phyloP scores from a whole-genome alignment of 1,139 yeast species.

The Scheffersomyces stambukii region DNA sequence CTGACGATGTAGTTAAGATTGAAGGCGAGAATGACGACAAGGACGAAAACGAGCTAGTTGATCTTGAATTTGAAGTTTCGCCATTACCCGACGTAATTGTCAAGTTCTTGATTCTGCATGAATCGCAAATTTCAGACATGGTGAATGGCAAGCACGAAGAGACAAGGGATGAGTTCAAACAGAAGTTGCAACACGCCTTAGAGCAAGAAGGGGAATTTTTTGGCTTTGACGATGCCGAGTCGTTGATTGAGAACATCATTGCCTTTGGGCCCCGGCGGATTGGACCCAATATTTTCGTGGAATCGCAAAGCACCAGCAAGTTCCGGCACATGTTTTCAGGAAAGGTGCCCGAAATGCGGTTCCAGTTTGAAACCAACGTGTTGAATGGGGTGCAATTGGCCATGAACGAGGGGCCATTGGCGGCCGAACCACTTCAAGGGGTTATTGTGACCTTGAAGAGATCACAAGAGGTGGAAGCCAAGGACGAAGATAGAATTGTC shows the following conservation, averaged over 20 bases:
- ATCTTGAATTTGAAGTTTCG: constrained; percentile 45
- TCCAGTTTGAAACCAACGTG: constrained; percentile 62
- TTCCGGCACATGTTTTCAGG: constrained; percentile 27
- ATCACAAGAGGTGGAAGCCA: constrained; percentile 24
- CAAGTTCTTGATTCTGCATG: constrained; percentile 47
- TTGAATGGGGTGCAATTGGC: constrained; percentile 85
- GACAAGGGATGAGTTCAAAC: constrained; percentile 21
- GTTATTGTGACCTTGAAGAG: constrained; percentile 50
- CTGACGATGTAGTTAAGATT: constrained; percentile 23
- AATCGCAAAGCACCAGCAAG: constrained; percentile 31
- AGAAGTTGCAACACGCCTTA: constrained; percentile 28
- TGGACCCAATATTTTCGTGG: constrained; percentile 75
- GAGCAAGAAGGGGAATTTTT: constrained; percentile 16
- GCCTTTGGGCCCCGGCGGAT: constrained; percentile 74
- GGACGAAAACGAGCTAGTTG: constrained; percentile 34
- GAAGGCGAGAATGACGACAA: constrained; percentile 23
- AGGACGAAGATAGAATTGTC: constrained; percentile 26
- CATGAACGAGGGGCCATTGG: constrained; percentile 79
- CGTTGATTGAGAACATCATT: constrained; percentile 44
- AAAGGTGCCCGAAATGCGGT: constrained; percentile 17
- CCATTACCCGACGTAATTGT: constrained; percentile 56
- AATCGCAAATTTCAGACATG: constrained; percentile 25
- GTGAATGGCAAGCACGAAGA: constrained; percentile 13
- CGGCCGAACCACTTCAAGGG: constrained; percentile 87
- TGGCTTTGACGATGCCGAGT: constrained; percentile 16